A percentile compares a stretch with the other conserved stretches of the same genome.
These are phyloP conservation scores for Beauveria brongniartii DNA, from an alignment of 2,329 filamentous ascomycete genomes.

Conservation along the genomic window DNA sequence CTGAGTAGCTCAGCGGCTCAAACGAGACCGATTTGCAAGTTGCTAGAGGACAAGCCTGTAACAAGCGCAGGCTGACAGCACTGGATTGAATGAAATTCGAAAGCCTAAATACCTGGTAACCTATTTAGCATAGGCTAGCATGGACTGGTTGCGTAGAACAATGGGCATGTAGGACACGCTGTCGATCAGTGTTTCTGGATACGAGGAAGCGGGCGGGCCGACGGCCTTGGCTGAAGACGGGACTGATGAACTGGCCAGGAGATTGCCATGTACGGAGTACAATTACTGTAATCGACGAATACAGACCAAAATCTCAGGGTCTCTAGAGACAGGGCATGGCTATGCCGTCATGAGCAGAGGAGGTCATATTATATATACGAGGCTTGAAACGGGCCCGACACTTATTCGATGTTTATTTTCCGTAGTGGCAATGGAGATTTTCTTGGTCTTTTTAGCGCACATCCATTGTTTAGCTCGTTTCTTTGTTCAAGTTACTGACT, in stretches of 20 bases:
- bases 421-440: neutral
- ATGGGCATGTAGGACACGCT: neutral
- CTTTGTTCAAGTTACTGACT: no score
- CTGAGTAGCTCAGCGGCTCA: neutral
- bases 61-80: neutral
- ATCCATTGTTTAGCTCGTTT: neutral
- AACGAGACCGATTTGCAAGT: neutral
- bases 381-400: neutral
- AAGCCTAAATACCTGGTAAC: no score
- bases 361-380: neutral
- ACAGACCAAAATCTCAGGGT: neutral
- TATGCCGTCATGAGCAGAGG: neutral
- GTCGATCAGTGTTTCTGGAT: conserved; percentile 4
- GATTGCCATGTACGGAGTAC: neutral
- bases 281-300: neutral
- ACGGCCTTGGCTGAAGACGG: neutral
- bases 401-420: no score
- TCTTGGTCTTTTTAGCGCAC: neutral
- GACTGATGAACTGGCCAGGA: neutral
- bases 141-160: neutral
- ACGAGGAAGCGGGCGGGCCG: neutral
- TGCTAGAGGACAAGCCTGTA: no score
- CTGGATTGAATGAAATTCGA: no score
- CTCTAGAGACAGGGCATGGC: neutral
- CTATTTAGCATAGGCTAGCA: neutral